Evolutionary conservation across 2,329 filamentous ascomycete species (phyloP), one percentile per base, ranked within the genome.

Genomic region (Magnaporthiopsis poae): DNA sequence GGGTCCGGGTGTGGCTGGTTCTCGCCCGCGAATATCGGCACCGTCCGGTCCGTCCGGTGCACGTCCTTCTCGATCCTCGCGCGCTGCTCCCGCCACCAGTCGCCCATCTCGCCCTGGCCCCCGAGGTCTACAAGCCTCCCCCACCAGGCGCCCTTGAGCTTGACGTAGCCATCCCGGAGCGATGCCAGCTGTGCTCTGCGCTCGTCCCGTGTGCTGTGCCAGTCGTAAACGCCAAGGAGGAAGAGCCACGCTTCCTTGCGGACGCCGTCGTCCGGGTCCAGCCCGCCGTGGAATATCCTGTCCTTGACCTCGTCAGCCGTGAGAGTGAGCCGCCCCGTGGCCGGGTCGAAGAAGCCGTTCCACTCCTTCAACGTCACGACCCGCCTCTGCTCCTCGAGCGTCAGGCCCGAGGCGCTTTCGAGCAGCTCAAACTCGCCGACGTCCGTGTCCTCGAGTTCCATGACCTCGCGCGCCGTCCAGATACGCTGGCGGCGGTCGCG

Each of bases 171-270:
- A 72, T 99, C 95, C 12, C 95, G 84, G 46, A 96, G 84, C 9
- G 90, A 96, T 62, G 95, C 94, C 72, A 93, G 82, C 71, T 93
- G 85, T 0, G 89, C 91, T 72, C 88, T 90, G 59, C 95, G 86
- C 74, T 99, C 95, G 68, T 96, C 91, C 0, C 82, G 82, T 0
- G 90, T 92, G 76, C 92, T 96, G 71, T 96, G 88, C 96, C 96
- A 99, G 2, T 94, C 89, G 73, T 96, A 90, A 0, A 99, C 90
- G 0, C 91, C 95, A 0, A 99, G 84, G 21, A 99, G 78, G 77
- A 96, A 99, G 0, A 97, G 82, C 95, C 95, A 99, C 0, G 94
- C 95, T 76, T 98, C 93, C 77, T 98, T 98, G 63, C 96, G 84
- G 4, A 96, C 93, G 0, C 93, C 93, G 72, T 98, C 94, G 21